Evolutionary conservation across 306 rosid genomes (phyloP), one percentile per base, ranked within the genome.

Genomic region (Dalbergia cultrata): DNA sequence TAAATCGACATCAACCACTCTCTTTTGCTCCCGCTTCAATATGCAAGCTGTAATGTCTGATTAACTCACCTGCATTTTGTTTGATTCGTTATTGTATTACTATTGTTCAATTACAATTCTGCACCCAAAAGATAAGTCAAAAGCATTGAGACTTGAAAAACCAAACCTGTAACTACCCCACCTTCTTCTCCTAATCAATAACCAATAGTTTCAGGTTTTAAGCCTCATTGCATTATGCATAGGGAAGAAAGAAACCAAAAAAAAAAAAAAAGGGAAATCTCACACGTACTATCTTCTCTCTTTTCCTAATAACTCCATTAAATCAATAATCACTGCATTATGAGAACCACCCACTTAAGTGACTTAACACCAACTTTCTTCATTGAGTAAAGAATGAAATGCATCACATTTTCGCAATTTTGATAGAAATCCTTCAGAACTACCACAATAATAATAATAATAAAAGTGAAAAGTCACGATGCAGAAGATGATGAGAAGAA

Each of bases 181-280:
- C 54, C 77, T 49, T 58, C 83, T 82, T 75, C 61, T 78, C 81
- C 54, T 41, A 58, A 63, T 66, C 8, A 67, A 22, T 17, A 62
- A 80, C 49, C 43, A 72, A 0, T 14, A 71, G 16, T 9, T 70
- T 54, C 13, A 47, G 41, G 41, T 7, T 37, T 37, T 37, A 7
- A 37, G 18, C 22, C 17, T 33, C 66, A 66, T 43, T 47, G 10
- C 54, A 44, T 44, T 37, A 4, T 37, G 41, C 41, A 37, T 6
- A 5, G 7, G 6, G 54, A 47, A 60, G 31, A 1, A 26, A 26
- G 2, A 26, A 26, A 26, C n/a, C n/a, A 2, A 26, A 26, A 26
- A 26, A 26, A 22, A 22, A 22, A 67, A 43, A 43, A 16, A 17
- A 49, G 47, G 31, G 33, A 62, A 18, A 17, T 66, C 65, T 34